phyloP scores from a whole-genome alignment of 2,329 filamentous ascomycete genomes.

The Raffaelea albimanens region DNA sequence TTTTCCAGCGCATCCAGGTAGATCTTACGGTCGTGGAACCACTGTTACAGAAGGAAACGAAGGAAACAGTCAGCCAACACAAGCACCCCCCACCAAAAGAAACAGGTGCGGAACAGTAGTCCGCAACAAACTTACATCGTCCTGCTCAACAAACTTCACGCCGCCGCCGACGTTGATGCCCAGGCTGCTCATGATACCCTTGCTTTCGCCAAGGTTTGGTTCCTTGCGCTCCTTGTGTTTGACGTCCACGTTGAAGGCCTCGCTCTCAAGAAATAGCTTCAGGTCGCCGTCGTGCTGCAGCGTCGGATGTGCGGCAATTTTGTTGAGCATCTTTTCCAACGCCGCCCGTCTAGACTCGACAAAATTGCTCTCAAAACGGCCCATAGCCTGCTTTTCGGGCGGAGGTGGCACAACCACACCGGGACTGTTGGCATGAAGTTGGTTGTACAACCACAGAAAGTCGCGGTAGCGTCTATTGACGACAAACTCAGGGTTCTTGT shows the following conservation, averaged over 20 bases:
- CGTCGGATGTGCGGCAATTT: constrained; percentile 79
- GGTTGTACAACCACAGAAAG: constrained; percentile 96
- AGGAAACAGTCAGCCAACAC: background rate
- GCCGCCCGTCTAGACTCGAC: constrained; percentile 87
- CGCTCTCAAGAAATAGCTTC: constrained; percentile 94
- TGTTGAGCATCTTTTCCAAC: constrained; percentile 96
- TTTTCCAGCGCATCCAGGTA: constrained; percentile 91
- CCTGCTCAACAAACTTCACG: constrained; percentile 93
- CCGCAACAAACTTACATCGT: constrained; percentile 57
- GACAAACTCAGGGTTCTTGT: constrained; percentile 83
- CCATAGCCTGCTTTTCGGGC: constrained; percentile 95
- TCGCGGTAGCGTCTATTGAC: constrained; percentile 92
- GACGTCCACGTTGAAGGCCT: constrained; percentile 89
- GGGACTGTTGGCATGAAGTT: constrained; percentile 87
- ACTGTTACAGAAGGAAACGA: constrained; percentile 39
- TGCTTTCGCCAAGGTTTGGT: constrained; percentile 76
- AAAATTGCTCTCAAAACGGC: constrained; percentile 92
- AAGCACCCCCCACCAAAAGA: too few relatives aligned
- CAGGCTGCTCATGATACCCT: constrained; percentile 82
- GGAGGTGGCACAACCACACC: constrained; percentile 92
- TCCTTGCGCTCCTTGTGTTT: constrained; percentile 96
- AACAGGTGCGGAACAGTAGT: background rate
- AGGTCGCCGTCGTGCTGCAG: constrained; percentile 88
- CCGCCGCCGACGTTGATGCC: constrained; percentile 72
- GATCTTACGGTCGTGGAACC: constrained; percentile 94